Conservation (phyloP, 2,329 filamentous ascomycete species). For the Alternaria atra region DNA sequence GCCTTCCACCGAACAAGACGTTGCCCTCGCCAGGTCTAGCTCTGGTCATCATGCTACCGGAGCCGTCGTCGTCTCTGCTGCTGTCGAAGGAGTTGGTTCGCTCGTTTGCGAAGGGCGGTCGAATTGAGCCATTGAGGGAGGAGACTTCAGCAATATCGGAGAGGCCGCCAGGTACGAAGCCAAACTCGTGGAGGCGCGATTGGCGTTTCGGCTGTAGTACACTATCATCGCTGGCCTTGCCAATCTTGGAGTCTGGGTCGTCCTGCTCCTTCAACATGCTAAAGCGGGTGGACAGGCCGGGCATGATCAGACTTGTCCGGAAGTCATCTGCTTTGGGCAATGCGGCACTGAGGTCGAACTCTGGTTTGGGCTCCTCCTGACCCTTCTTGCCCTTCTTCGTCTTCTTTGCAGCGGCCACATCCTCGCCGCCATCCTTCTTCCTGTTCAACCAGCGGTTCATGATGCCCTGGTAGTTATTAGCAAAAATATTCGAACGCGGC, state of each 20-base stretch:
- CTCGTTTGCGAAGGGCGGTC: constrained; percentile 67
- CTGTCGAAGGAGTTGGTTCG: constrained; percentile 72
- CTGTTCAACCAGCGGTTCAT: constrained; percentile 84
- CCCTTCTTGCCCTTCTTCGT: constrained; percentile 61
- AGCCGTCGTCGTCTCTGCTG: constrained; percentile 72
- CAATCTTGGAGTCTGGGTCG: constrained; percentile 85
- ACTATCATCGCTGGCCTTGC: constrained; percentile 95
- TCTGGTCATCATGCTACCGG: constrained; percentile 83
- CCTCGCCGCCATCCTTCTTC: constrained; percentile 65
- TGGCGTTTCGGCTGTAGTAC: constrained; percentile 84
- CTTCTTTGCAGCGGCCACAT: constrained; percentile 41
- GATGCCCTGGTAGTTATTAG: constrained; percentile 38
- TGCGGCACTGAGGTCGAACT: constrained; percentile 76
- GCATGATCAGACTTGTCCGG: constrained; percentile 94
- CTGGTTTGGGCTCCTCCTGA: constrained; percentile 65
- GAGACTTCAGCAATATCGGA: constrained; percentile 91
- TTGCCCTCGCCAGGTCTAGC: constrained; percentile 88
- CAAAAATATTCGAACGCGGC: background rate
- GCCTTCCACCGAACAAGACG: constrained; percentile 89
- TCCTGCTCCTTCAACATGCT: constrained; percentile 97
- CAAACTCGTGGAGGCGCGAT: constrained; percentile 79
- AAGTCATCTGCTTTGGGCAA: constrained; percentile 89
- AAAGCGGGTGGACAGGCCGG: constrained; percentile 90
- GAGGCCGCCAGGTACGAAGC: constrained; percentile 67
- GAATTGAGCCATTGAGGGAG: constrained; percentile 67